Evolutionary conservation across 768 basidiomycete genomes (phyloP).

Genomic region (Cystobasidium ongulense): DNA sequence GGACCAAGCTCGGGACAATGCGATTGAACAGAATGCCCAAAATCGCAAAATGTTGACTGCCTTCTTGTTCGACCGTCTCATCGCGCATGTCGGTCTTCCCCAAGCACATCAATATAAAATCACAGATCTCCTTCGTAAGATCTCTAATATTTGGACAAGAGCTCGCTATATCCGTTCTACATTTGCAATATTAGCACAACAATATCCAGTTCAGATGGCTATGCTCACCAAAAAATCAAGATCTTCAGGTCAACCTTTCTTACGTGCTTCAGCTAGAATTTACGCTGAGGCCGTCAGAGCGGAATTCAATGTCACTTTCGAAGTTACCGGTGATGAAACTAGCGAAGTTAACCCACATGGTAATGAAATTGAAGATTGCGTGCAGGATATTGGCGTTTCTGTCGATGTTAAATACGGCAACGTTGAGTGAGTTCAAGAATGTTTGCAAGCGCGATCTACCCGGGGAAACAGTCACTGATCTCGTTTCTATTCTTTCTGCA

Average conservation of each 20-base stretch:
- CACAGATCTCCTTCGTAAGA: conserved; percentile 8
- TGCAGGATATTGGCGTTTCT: conserved; percentile 21
- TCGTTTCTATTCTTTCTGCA: not conserved
- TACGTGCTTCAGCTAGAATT: conserved; percentile 25
- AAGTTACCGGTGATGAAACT: conserved; percentile 35
- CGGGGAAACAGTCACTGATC: not conserved
- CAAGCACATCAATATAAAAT: not conserved
- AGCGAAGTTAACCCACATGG: not conserved
- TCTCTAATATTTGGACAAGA: conserved; percentile 26
- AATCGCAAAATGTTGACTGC: not conserved
- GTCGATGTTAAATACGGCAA: conserved; percentile 33
- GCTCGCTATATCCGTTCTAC: conserved; percentile 29
- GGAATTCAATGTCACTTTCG: conserved; percentile 30
- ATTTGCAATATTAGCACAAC: not conserved
- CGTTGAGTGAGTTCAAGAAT: conserved; percentile 29
- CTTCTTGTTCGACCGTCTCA: conserved; percentile 32
- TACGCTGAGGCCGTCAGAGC: not conserved
- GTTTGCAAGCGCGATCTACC: not conserved
- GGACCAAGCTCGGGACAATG: not conserved
- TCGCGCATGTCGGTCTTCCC: not conserved
- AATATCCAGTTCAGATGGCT: conserved; percentile 17
- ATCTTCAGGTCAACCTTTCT: conserved; percentile 12
- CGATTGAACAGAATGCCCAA: not conserved
- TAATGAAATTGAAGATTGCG: conserved; percentile 11
- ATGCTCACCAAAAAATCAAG: conserved; percentile 17